Percentiles rank a stretch among this genome's conserved stretches.
Evolutionary conservation across 805 yeast species (phyloP).

Genomic region (Barnettozyma californica): DNA sequence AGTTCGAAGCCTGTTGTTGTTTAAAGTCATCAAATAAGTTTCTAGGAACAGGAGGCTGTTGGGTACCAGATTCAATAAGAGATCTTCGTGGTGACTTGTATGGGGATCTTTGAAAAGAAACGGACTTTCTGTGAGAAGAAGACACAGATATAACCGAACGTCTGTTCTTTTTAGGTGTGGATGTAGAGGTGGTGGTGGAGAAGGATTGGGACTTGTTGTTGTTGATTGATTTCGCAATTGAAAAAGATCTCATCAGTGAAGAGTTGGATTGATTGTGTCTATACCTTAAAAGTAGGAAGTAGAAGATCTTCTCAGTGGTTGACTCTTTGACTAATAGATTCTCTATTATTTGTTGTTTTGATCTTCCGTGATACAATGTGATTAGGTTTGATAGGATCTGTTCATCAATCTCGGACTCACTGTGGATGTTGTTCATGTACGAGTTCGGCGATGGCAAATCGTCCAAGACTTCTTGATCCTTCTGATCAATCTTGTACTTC

Average conservation of each 20-base stretch:
- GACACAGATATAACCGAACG: constrained; percentile 39
- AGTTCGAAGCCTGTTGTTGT: constrained; percentile 11
- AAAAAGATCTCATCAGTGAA: constrained; percentile 25
- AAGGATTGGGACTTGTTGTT: constrained; percentile 11
- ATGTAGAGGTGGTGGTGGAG: constrained; percentile 7
- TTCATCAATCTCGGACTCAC: constrained; percentile 52
- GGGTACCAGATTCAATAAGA: constrained; percentile 15
- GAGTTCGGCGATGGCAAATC: constrained; percentile 29
- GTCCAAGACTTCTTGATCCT: constrained; percentile 23
- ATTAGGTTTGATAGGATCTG: constrained; percentile 73
- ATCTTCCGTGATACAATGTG: constrained; percentile 77
- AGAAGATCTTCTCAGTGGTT: constrained; percentile 75
- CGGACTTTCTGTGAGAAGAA: constrained; percentile 44
- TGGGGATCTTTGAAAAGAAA: constrained; percentile 35
- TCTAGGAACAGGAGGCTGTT: constrained; percentile 22
- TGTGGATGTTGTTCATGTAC: constrained; percentile 20
- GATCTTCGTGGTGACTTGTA: constrained; percentile 22
- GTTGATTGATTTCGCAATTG: constrained; percentile 27
- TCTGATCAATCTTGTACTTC: constrained; percentile 44
- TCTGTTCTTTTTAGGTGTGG: constrained; percentile 35
- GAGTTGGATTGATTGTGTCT: constrained; percentile 55
- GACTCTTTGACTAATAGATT: constrained; percentile 50
- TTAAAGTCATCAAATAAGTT: constrained; percentile 15
- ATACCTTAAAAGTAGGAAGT: constrained; percentile 68
- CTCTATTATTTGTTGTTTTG: constrained; percentile 48